These are phyloP conservation scores for Daedaleopsis nitida DNA, from an alignment of 768 basidiomycete species.

Conservation along the genomic window DNA sequence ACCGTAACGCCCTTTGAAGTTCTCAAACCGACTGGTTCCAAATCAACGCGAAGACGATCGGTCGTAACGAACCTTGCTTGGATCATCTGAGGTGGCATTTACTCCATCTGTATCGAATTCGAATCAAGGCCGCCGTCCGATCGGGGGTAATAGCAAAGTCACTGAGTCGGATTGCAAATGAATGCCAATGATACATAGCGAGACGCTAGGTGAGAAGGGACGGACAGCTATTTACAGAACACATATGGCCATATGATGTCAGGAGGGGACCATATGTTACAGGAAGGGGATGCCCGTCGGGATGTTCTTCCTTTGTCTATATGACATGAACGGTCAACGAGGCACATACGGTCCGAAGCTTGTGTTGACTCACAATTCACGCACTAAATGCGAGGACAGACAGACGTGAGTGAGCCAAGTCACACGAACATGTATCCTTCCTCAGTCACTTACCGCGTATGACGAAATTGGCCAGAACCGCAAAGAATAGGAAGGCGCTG, in stretches of 20 bases:
- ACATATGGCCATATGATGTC: neutral
- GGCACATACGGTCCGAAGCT: neutral
- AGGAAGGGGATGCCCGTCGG: slow-evolving; percentile 32
- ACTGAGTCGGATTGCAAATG: neutral
- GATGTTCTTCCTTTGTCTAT: slow-evolving; percentile 37
- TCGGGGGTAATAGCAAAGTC: neutral
- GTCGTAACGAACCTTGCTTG: neutral
- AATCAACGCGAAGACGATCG: neutral
- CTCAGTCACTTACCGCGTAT: slow-evolving; percentile 64
- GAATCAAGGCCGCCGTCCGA: neutral
- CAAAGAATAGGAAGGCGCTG: slow-evolving; percentile 81
- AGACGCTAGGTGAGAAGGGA: neutral
- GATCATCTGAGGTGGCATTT: neutral
- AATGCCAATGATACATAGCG: neutral
- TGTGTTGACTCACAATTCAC: slow-evolving; percentile 54
- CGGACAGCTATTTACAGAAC: neutral
- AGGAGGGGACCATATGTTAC: neutral
- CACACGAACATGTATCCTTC: neutral
- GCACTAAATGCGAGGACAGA: slow-evolving; percentile 40
- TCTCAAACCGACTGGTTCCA: neutral
- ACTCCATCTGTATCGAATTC: neutral
- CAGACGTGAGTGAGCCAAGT: neutral
- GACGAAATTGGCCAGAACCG: slow-evolving; percentile 85
- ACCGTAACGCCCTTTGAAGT: neutral
- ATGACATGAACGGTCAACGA: neutral